Percentiles rank a stretch among this genome's conserved stretches.
Evolutionary conservation across 805 yeast genomes (phyloP).

Genomic region (Candida parachauliodes): DNA sequence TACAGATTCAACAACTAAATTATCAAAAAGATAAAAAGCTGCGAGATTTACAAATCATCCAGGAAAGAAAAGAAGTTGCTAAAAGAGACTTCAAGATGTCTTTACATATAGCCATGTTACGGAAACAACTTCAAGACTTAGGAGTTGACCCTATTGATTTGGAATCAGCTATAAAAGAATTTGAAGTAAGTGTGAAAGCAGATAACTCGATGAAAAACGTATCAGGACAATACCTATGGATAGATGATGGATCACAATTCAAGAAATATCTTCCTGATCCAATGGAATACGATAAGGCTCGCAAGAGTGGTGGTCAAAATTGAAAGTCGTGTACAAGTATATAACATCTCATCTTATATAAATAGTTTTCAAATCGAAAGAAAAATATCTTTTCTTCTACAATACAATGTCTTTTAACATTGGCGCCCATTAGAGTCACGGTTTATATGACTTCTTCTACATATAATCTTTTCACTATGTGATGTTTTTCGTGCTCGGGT

Average conservation of each 20-base stretch:
- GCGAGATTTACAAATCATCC: conserved; percentile 48
- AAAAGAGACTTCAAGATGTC: conserved; percentile 56
- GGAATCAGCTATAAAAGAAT: conserved; percentile 48
- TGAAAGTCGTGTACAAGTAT: background rate
- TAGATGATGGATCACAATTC: conserved; percentile 48
- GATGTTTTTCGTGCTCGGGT: conserved; percentile 86
- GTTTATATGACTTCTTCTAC: conserved; percentile 48
- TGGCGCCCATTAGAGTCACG: conserved; percentile 89
- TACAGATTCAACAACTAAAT: conserved; percentile 45
- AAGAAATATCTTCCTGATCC: conserved; percentile 55
- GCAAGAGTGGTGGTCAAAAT: conserved; percentile 12
- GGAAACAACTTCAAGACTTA: conserved; percentile 55
- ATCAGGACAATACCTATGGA: conserved; percentile 56
- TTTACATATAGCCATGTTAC: conserved; percentile 61
- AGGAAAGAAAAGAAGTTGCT: conserved; percentile 47
- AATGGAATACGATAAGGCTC: conserved; percentile 50
- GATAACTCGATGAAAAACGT: conserved; percentile 54
- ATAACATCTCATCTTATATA: no score
- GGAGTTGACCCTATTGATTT: conserved; percentile 58
- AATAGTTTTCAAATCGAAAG: background rate
- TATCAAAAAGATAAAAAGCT: conserved; percentile 49
- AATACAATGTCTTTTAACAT: conserved; percentile 35
- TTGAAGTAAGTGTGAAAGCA: conserved; percentile 55
- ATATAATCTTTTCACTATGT: conserved; percentile 44
- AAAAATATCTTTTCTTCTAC: conserved; percentile 31